Conservation (phyloP, 768 basidiomycete species). For the Xanthoconium stramineum region DNA sequence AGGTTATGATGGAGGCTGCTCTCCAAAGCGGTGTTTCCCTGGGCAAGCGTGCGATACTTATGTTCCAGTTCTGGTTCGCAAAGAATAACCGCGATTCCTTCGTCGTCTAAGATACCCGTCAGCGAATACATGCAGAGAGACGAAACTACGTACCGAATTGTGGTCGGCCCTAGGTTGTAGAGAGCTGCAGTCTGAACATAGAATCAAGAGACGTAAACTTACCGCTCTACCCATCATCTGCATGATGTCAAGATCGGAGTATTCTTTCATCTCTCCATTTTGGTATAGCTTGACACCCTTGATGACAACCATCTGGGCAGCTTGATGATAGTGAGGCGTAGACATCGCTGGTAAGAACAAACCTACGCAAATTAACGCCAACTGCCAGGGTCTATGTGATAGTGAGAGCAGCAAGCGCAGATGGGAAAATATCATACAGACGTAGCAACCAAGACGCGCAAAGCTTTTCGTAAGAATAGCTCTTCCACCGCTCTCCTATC, state of each 20-base stretch:
- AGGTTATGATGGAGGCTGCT: conserved; percentile 82
- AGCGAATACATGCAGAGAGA: neutral
- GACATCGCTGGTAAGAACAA: neutral
- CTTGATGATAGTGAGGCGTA: conserved; percentile 35
- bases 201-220: conserved; percentile 21
- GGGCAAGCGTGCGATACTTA: conserved; percentile 67
- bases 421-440: conserved; percentile 52
- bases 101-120: conserved; percentile 53
- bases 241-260: conserved; percentile 89
- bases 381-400: conserved; percentile 83
- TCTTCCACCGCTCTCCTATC: conserved; percentile 77
- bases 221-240: conserved; percentile 97
- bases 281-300: conserved; percentile 85
- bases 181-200: neutral
- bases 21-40: conserved; percentile 77
- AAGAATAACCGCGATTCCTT: conserved; percentile 80
- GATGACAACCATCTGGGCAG: conserved; percentile 91
- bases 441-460: conserved; percentile 76
- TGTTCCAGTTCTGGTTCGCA: conserved; percentile 70
- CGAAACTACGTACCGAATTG: conserved; percentile 65
- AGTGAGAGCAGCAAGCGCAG: conserved; percentile 3
- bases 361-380: conserved; percentile 90
- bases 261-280: conserved; percentile 68
- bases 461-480: conserved; percentile 58
- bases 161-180: conserved; percentile 64